Percentiles rank a stretch among this genome's conserved stretches.
phyloP scores from a whole-genome alignment of 2,329 filamentous ascomycete genomes.

The Penicillium occitanis region DNA sequence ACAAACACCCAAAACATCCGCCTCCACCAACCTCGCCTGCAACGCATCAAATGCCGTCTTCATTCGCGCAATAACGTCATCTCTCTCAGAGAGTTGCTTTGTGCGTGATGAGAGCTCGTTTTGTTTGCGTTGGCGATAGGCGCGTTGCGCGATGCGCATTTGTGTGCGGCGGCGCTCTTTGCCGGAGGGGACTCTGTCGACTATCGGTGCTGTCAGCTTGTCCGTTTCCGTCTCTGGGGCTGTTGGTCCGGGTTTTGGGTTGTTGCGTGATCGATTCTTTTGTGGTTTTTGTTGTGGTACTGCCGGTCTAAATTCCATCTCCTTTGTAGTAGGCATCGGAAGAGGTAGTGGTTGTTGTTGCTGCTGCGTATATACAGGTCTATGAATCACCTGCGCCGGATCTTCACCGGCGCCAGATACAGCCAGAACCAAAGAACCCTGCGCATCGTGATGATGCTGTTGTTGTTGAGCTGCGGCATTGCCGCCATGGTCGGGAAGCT shows the following conservation, averaged over 20 bases:
- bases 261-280: not conserved
- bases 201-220: not conserved
- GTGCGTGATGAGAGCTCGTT: slow-evolving; percentile 22
- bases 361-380: not conserved
- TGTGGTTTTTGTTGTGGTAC: not conserved
- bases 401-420: not conserved
- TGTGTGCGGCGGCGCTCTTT: slow-evolving; percentile 21
- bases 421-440: not conserved
- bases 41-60: slow-evolving; percentile 10
- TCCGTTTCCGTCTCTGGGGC: not conserved
- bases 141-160: slow-evolving; percentile 27
- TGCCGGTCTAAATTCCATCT: not conserved
- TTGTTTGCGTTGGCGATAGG: slow-evolving; percentile 28
- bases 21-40: not conserved
- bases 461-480: not conserved
- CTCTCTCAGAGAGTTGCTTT: slow-evolving; percentile 14
- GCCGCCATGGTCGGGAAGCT: not conserved
- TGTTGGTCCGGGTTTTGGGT: not conserved
- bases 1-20: not conserved
- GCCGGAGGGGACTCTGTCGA: slow-evolving; percentile 13
- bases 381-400: not conserved
- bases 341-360: not conserved
- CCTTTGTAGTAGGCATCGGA: not conserved
- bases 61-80: slow-evolving; percentile 5
- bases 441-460: not conserved